Base-by-base conservation (phyloP, 1,284 basidiomycete species). In the Cutaneotrichosporon dermatis region DNA sequence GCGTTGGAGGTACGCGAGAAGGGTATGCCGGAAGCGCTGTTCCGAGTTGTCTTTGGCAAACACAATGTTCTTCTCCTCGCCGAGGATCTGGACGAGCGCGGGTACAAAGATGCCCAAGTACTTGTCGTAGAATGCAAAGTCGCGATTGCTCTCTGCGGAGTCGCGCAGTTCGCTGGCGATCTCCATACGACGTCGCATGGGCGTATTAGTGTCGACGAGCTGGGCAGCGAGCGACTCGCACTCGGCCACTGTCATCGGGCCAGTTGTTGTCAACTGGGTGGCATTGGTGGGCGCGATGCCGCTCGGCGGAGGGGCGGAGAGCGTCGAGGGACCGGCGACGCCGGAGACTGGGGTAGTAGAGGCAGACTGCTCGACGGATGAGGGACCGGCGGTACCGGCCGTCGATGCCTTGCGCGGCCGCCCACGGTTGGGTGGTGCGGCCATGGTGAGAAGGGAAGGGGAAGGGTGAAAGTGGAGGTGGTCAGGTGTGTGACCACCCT, bases 1-100 rank as follows among this genome's bases (percentile, higher is more conserved):
- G 34, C 93, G 88, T 75, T 95, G 89, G 33, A 98, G 79, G 55
- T 93, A 90, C 70, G 95, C 90, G 62, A 96, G 82, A 11, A 95
- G 82, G 42, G 88, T 85, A 65, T 89, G 86, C 51, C 94, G 88
- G 73, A 94, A 90, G 66, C 87, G 85, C 79, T 88, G 69, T 76
- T 98, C 95, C 13, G 84, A 76, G 12, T 85, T 83, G 64, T 92
- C 90, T 70, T 88, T 90, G 50, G 85, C 83, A 69, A 89, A 87
- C 1, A 69, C 68, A 2, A 89, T 85, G 25, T 87, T 84, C 66
- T 90, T 87, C 54, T 88, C 88, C 25, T 85, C 86, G 37, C 86
- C 84, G 43, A 98, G 82, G 35, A 93, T 83, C 63, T 89, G 85
- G 42, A 92, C 82, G 54, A 94, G 82, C 40, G 88, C 85, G 10